These are phyloP conservation scores for Populus hybrid DNA, from an alignment of 441 rosid genomes.

Conservation along the genomic window DNA sequence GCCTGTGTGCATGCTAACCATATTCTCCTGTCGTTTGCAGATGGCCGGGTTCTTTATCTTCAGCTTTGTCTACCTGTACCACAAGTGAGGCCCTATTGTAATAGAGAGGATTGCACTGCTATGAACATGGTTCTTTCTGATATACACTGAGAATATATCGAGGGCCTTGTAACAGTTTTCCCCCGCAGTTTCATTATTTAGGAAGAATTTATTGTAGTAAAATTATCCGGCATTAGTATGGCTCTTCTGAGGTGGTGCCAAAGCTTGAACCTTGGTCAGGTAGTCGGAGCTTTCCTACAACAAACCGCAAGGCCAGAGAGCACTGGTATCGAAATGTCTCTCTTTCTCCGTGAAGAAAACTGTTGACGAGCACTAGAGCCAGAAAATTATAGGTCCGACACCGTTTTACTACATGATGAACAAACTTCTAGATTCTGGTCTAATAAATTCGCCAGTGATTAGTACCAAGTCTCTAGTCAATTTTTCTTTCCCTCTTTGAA, in stretches of 20 bases:
- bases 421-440: not conserved
- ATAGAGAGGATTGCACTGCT: conserved; percentile 3
- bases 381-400: not conserved
- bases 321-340: not conserved
- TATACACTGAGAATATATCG: not conserved
- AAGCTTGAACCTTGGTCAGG: not conserved
- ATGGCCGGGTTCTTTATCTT: conserved; percentile 78
- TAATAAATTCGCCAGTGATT: not conserved
- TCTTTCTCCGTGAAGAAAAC: not conserved
- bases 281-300: not conserved
- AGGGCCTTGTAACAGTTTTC: not conserved
- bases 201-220: not conserved
- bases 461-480: too few species aligned
- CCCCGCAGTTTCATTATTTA: not conserved
- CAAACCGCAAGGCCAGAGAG: not conserved
- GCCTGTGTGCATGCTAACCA: not conserved
- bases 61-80: conserved; percentile 60
- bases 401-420: not conserved
- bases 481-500: too few species aligned
- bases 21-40: conserved; percentile 33
- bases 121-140: not conserved
- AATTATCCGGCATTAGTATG: not conserved
- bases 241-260: not conserved
- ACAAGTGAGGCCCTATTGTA: conserved; percentile 34
- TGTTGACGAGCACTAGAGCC: not conserved